phyloP scores from a whole-genome alignment of 1,284 basidiomycete genomes.

The Agroathelia rolfsii region DNA sequence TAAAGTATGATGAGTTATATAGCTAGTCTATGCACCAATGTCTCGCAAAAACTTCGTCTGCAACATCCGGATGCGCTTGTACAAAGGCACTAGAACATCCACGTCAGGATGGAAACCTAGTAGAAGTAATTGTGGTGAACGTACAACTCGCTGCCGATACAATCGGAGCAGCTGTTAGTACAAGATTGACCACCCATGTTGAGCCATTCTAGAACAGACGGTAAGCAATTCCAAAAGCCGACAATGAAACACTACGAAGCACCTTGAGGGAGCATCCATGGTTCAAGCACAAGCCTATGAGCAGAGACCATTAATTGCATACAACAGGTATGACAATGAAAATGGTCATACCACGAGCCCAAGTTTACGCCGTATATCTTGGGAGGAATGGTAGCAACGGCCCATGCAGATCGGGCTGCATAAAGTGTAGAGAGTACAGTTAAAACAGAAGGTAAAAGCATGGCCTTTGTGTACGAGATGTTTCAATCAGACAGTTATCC shows the following conservation, averaged over 20 bases:
- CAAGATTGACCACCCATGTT: conserved; percentile 42
- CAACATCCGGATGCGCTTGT: conserved; percentile 45
- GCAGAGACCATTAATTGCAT: conserved; percentile 1
- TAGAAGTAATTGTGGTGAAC: conserved; percentile 9
- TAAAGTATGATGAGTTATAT: not conserved
- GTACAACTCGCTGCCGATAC: conserved; percentile 37
- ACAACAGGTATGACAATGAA: not conserved
- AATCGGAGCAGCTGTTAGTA: conserved; percentile 26
- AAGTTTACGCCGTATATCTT: conserved; percentile 48
- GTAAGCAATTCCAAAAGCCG: not conserved
- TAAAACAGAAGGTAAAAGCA: too few relatives aligned
- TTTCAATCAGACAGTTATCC: too few relatives aligned
- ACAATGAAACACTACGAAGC: not conserved
- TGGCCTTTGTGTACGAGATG: too few relatives aligned
- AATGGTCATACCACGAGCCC: conserved; percentile 32
- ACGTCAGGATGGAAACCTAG: not conserved
- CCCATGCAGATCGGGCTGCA: conserved; percentile 13
- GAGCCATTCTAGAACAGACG: conserved; percentile 28
- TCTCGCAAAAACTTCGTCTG: conserved; percentile 45
- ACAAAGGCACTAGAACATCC: conserved; percentile 46
- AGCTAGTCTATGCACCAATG: conserved; percentile 42
- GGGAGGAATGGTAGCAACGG: conserved; percentile 13
- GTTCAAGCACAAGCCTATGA: conserved; percentile 38
- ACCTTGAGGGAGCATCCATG: conserved; percentile 51
- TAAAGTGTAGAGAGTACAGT: too few relatives aligned